These are phyloP conservation scores for Fraxinus cuspidata DNA, from an alignment of 257 asterid genomes.

Conservation along the genomic window DNA sequence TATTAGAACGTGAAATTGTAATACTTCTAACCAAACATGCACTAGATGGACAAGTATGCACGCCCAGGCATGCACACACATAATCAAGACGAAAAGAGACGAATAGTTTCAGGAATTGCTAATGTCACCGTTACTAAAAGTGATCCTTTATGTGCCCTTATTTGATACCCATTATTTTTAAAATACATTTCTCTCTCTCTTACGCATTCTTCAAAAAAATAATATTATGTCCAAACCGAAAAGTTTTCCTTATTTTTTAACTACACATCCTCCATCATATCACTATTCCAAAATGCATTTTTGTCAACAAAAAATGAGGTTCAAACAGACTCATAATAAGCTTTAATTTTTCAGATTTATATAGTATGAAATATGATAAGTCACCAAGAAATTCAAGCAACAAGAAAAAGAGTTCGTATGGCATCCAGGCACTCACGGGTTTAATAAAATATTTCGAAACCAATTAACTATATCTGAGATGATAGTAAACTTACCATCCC, in stretches of 20 bases:
- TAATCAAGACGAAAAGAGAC: not conserved
- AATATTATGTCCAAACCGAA: too few relatives aligned
- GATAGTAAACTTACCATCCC: slow-evolving; percentile 40
- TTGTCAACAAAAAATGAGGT: too few relatives aligned
- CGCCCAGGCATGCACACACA: not conserved
- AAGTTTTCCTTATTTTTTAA: too few relatives aligned
- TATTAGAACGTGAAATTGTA: not conserved
- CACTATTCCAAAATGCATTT: too few relatives aligned
- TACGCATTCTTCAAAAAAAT: too few relatives aligned
- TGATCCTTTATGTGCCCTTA: too few relatives aligned
- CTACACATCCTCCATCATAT: too few relatives aligned
- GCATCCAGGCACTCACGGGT: not conserved
- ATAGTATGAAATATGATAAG: not conserved
- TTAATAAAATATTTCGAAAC: not conserved
- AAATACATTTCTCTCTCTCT: too few relatives aligned
- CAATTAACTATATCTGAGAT: not conserved
- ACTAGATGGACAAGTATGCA: not conserved
- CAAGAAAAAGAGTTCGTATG: not conserved
- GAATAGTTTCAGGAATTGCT: not conserved
- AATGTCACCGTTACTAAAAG: not conserved
- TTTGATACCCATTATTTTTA: too few relatives aligned
- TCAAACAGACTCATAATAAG: not conserved
- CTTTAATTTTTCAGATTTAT: not conserved
- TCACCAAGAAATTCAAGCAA: not conserved
- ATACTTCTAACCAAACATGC: not conserved